Percentiles rank a stretch among this genome's conserved stretches.
Evolutionary conservation across 2,329 filamentous ascomycete species (phyloP).

Genomic region (Penicillium polonicum): DNA sequence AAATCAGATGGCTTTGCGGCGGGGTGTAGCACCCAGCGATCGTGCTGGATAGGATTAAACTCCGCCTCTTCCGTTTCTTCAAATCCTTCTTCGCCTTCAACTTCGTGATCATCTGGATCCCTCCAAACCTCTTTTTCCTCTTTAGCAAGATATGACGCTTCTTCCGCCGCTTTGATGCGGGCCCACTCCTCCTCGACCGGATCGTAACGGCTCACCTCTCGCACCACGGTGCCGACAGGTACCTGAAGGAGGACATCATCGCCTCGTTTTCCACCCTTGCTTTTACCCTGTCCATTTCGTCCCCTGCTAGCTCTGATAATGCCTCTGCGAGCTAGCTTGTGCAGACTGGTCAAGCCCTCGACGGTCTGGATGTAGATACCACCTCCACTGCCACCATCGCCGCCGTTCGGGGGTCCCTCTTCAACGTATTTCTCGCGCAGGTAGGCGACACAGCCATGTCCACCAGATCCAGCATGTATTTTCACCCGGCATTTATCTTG

Average conservation of each 20-base stretch:
- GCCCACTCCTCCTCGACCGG: slow-evolving; percentile 68
- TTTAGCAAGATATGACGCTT: slow-evolving; percentile 57
- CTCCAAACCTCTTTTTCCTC: slow-evolving; percentile 24
- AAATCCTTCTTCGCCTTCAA: slow-evolving; percentile 12
- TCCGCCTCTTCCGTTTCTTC: slow-evolving; percentile 43
- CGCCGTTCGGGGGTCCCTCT: slow-evolving; percentile 89
- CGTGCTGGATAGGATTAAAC: slow-evolving; percentile 49
- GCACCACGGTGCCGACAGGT: slow-evolving; percentile 85
- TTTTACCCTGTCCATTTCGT: slow-evolving; percentile 49
- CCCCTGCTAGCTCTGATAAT: slow-evolving; percentile 53
- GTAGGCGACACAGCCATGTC: slow-evolving; percentile 92
- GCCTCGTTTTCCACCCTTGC: slow-evolving; percentile 67
- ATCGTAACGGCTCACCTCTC: slow-evolving; percentile 76
- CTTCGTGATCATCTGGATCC: slow-evolving; percentile 1
- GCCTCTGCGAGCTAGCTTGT: slow-evolving; percentile 79
- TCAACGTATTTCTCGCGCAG: slow-evolving; percentile 84
- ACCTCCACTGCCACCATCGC: slow-evolving; percentile 87
- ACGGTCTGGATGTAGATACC: slow-evolving; percentile 94
- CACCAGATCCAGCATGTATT: slow-evolving; percentile 75
- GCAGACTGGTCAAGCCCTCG: slow-evolving; percentile 84
- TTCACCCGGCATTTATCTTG: slow-evolving; percentile 80
- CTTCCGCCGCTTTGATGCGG: slow-evolving; percentile 16
- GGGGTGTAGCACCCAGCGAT: slow-evolving; percentile 86
- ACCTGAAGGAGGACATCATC: slow-evolving; percentile 87
- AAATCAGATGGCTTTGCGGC: slow-evolving; percentile 72